Percentiles rank a stretch among this genome's conserved stretches.
Conservation (phyloP, 2,329 filamentous ascomycete genomes). For the Arthrinium phaeospermum region DNA sequence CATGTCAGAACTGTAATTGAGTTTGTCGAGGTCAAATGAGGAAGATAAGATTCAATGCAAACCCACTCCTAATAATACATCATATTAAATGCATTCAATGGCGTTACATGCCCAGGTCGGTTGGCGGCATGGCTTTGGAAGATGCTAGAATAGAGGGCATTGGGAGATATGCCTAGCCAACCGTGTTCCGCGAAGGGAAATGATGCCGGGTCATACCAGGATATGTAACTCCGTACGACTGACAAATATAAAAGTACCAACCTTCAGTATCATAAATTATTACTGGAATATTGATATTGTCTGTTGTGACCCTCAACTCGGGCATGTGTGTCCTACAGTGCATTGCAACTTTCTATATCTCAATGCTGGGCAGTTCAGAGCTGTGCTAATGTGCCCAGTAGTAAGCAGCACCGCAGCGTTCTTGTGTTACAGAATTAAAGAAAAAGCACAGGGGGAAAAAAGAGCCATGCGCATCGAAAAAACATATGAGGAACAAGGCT, state of each 20-base stretch:
- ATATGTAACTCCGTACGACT: not conserved
- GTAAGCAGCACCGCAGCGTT: not conserved
- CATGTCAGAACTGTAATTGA: not conserved
- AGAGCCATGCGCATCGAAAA: not conserved
- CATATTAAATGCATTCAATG: not conserved
- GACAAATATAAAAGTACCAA: not conserved
- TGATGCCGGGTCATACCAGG: not conserved
- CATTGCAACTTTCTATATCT: not conserved
- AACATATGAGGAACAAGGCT: not conserved
- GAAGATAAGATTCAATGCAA: not conserved
- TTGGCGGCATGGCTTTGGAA: not conserved
- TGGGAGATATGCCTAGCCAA: not conserved
- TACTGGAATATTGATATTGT: not conserved
- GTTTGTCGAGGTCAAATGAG: not conserved
- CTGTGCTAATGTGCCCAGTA: not conserved
- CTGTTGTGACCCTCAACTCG: not conserved
- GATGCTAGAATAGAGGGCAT: not conserved
- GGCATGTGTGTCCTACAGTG: no score
- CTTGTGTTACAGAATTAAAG: not conserved
- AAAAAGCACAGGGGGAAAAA: not conserved
- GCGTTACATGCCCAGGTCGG: not conserved
- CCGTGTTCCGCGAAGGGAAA: not conserved
- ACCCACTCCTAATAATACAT: not conserved
- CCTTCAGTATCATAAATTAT: not conserved
- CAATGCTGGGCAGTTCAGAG: not conserved